Conservation (phyloP, 1,139 yeast genomes). For the Blastobotrys indianensis region DNA sequence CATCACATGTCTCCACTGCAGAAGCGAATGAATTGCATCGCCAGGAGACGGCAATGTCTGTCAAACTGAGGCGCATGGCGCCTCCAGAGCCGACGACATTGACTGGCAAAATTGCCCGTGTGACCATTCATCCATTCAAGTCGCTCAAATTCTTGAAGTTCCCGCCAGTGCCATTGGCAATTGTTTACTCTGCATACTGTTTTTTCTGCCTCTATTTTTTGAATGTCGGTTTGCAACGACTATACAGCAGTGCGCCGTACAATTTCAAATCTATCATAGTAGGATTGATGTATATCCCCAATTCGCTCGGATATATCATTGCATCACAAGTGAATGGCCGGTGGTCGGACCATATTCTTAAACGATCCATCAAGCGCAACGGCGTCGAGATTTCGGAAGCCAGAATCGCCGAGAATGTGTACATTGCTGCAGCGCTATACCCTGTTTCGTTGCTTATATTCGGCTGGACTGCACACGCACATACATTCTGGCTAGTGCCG, state of each 20-base stretch:
- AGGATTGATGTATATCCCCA: slow-evolving; percentile 78
- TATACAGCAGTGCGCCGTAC: slow-evolving; percentile 62
- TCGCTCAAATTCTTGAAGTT: slow-evolving; percentile 34
- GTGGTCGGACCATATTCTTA: slow-evolving; percentile 65
- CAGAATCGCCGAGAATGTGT: slow-evolving; percentile 69
- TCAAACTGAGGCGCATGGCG: slow-evolving; percentile 3
- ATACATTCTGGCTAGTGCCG: slow-evolving; percentile 70
- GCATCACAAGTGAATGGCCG: slow-evolving; percentile 75
- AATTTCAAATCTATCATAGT: slow-evolving; percentile 57
- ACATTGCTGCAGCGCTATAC: slow-evolving; percentile 53
- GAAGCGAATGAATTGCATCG: slow-evolving; percentile 1
- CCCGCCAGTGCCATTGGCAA: slow-evolving; percentile 69
- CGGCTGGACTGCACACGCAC: slow-evolving; percentile 73
- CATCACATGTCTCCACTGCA: slow-evolving; percentile 6
- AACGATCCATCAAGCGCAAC: slow-evolving; percentile 44
- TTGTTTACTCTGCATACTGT: slow-evolving; percentile 58
- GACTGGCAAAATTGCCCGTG: neutral
- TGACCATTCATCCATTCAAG: slow-evolving; percentile 20
- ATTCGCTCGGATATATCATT: slow-evolving; percentile 67
- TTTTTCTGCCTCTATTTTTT: slow-evolving; percentile 67
- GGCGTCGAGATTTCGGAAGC: slow-evolving; percentile 75
- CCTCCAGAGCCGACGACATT: slow-evolving; percentile 7
- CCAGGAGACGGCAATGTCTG: slow-evolving; percentile 9
- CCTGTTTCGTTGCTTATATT: slow-evolving; percentile 66
- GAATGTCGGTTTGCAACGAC: slow-evolving; percentile 65